Base-by-base conservation (phyloP, 2,329 filamentous ascomycete species). In the Thermothelomyces thermophilus region DNA sequence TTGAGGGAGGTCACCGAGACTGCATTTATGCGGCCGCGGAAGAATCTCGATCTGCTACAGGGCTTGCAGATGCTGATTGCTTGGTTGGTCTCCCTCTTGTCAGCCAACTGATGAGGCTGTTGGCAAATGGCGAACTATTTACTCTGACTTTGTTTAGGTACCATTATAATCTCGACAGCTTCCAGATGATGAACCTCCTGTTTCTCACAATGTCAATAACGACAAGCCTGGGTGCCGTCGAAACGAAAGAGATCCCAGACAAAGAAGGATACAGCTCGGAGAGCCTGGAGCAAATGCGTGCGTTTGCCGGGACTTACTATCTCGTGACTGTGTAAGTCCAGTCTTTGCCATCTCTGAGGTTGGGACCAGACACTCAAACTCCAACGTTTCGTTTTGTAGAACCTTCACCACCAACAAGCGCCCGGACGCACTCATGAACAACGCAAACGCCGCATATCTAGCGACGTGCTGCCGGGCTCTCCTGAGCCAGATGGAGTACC, bases 291-390 rank as follows among this genome's bases (percentile, higher is more conserved):
- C 61, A 69, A 40, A 68, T 75, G 62, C 66, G 75, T 39, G 72
- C 73, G 0, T 75, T 73, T 58, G 67, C 68, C 0, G 74, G 73
- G 2, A 72, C 71, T 3, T 78, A 75, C 51, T 77, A 77, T 48
- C 56, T 77, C 3, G 72, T 74, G 26, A 73, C 73, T 6, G 57
- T 73, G 73, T 75, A 52, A 58, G 71, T 64, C 24, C n/a, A n/a
- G n/a, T n/a, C n/a, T n/a, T n/a, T n/a, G n/a, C n/a, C n/a, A n/a
- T n/a, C n/a, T n/a, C n/a, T n/a, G 19, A 5, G 11, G 1, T 30
- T 6, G 5, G 11, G 9, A 44, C 16, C 11, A 13, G 20, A 24
- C 1, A 51, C 22, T 30, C 26, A 16, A 33, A 3, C 30, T 2
- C 9, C 30, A n/a, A 35, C 3, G 13, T 34, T n/a, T n/a, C n/a